These are phyloP conservation scores for Russula earlei DNA, from an alignment of 768 basidiomycete species.

Conservation along the genomic window DNA sequence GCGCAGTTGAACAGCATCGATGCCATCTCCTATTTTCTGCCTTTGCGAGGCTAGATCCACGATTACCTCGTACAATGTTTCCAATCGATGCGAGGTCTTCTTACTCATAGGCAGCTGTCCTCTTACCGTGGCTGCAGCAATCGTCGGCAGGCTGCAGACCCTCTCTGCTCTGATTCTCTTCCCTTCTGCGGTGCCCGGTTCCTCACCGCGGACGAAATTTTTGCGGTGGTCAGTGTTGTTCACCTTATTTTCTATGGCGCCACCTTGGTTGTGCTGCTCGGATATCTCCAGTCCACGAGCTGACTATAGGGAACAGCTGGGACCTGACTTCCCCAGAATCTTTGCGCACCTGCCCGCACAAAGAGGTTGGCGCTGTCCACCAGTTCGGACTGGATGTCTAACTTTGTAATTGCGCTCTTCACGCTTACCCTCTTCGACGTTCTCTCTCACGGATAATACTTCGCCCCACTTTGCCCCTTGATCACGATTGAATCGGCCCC, in stretches of 20 bases:
- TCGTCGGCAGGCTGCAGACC: conserved; percentile 48
- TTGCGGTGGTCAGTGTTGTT: conserved; percentile 40
- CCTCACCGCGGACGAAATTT: conserved; percentile 29
- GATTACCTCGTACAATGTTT: conserved; percentile 37
- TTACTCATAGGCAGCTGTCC: conserved; percentile 38
- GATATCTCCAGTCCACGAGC: conserved; percentile 11
- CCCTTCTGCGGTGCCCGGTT: conserved; percentile 27
- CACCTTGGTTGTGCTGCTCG: conserved; percentile 26
- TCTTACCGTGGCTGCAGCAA: conserved; percentile 36
- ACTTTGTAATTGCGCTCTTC: conserved; percentile 37
- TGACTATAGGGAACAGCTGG: conserved; percentile 22
- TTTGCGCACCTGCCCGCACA: conserved; percentile 27
- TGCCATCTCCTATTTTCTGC: conserved; percentile 46
- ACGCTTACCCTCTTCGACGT: conserved; percentile 51
- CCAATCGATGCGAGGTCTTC: conserved; percentile 45
- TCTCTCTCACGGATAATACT: conserved; percentile 41
- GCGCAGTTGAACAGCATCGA: conserved; percentile 50
- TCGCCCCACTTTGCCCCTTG: conserved; percentile 41
- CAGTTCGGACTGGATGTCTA: conserved; percentile 27
- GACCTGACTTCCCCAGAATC: conserved; percentile 28
- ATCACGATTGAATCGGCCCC: too few species aligned
- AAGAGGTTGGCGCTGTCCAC: conserved; percentile 29
- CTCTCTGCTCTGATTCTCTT: conserved; percentile 31
- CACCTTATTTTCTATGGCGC: conserved; percentile 53
- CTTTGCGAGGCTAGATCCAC: conserved; percentile 42